A percentile compares a stretch with the other conserved stretches of the same genome.
Conservation (phyloP, 495 filamentous ascomycete species). For the Penicillium soppii region DNA sequence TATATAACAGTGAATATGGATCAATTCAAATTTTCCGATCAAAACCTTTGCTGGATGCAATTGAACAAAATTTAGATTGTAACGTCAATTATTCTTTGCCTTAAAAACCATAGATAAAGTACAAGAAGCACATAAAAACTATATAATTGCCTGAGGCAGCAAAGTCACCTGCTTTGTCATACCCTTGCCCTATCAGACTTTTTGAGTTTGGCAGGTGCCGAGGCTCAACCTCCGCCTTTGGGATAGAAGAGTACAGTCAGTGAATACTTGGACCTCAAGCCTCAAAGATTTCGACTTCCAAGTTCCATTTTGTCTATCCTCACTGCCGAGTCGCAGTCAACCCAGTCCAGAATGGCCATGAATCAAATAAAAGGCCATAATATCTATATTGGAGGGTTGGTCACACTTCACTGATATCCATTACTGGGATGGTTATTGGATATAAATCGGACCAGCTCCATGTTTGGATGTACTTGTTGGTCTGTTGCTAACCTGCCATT, state of each 20-base stretch:
- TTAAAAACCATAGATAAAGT: background rate
- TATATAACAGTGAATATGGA: no score
- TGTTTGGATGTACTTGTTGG: background rate
- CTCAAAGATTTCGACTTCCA: background rate
- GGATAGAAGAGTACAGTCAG: slow-evolving; percentile 4
- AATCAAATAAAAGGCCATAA: slow-evolving; percentile 65
- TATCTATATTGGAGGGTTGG: slow-evolving; percentile 84
- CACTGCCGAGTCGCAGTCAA: background rate
- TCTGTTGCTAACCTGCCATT: slow-evolving; percentile 7
- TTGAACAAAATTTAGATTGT: no score
- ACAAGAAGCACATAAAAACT: background rate
- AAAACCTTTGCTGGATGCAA: no score
- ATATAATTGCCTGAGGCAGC: slow-evolving; percentile 13
- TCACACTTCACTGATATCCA: slow-evolving; percentile 14
- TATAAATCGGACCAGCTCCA: background rate
- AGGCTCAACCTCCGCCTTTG: slow-evolving; percentile 18
- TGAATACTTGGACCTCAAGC: background rate
- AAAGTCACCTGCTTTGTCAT: slow-evolving; percentile 11
- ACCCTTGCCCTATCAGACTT: slow-evolving; percentile 20
- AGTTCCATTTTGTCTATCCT: background rate
- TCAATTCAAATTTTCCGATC: no score
- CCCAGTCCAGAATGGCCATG: slow-evolving; percentile 36
- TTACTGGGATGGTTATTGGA: background rate
- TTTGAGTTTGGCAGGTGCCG: slow-evolving; percentile 18
- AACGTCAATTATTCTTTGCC: background rate